Evolutionary conservation across 1,284 basidiomycete genomes (phyloP).

Genomic region (Austroboletus rostrupii): DNA sequence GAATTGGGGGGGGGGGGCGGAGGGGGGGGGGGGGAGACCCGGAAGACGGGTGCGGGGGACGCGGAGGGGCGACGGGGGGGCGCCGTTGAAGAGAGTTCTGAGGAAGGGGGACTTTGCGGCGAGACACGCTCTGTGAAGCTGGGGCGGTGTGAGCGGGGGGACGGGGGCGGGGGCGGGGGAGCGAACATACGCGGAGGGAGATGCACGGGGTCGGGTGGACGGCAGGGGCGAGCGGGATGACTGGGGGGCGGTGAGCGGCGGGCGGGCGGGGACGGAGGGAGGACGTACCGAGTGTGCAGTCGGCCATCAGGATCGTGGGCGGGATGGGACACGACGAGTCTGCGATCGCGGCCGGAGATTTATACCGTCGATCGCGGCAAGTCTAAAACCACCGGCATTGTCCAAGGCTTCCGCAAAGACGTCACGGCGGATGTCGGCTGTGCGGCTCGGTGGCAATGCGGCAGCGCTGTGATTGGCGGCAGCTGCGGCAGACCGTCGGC

Average conservation of each 20-base stretch:
- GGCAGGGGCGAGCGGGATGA: constrained; percentile 44
- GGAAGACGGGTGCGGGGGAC: constrained; percentile 53
- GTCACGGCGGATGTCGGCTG: not conserved
- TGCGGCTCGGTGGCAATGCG: not conserved
- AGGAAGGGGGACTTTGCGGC: constrained; percentile 70
- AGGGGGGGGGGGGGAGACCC: constrained; percentile 58
- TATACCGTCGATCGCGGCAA: not conserved
- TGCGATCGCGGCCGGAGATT: not conserved
- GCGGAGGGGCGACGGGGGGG: constrained; percentile 43
- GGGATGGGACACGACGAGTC: not conserved
- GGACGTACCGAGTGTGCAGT: constrained; percentile 66
- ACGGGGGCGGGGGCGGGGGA: not conserved
- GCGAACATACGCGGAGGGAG: constrained; percentile 44
- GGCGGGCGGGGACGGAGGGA: not conserved
- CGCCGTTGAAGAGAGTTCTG: constrained; percentile 61
- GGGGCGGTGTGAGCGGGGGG: not conserved
- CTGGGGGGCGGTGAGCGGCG: constrained; percentile 25
- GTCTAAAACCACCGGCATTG: not conserved
- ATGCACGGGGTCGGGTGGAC: constrained; percentile 41
- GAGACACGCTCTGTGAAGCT: constrained; percentile 73
- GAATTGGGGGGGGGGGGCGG: constrained; percentile 61
- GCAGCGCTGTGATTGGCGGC: not conserved
- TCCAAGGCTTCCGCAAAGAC: constrained; percentile 31
- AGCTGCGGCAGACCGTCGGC: not conserved
- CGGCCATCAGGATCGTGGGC: constrained; percentile 39